Percentiles rank a stretch among this genome's conserved stretches.
These are phyloP conservation scores for Ophiostoma angusticollis DNA, from an alignment of 2,329 filamentous ascomycete genomes.

Conservation along the genomic window DNA sequence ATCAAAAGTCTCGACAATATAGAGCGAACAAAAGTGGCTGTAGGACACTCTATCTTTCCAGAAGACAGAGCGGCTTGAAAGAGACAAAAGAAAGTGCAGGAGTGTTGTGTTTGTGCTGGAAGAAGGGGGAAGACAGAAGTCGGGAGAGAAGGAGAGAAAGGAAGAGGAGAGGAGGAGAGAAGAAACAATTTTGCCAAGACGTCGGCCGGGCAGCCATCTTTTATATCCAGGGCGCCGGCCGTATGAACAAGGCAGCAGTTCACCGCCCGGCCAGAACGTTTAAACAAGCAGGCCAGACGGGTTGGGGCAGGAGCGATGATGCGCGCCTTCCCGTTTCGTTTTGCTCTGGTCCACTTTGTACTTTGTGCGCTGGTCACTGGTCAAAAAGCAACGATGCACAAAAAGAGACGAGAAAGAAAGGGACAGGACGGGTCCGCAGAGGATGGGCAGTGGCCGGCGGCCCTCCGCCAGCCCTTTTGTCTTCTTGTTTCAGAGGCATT, in stretches of 20 bases:
- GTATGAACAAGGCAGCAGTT: not conserved
- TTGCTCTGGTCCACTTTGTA: too few relatives aligned
- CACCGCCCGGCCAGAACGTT: not conserved
- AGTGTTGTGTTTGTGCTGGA: not conserved
- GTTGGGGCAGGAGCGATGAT: too few relatives aligned
- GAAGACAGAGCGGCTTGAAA: not conserved
- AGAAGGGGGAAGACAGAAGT: too few relatives aligned
- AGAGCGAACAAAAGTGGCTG: not conserved
- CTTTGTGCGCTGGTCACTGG: not conserved
- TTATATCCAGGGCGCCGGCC: not conserved
- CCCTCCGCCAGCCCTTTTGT: not conserved
- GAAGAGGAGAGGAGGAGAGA: not conserved
- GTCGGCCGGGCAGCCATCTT: not conserved
- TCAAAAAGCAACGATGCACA: not conserved
- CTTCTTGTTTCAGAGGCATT: constrained; percentile 1
- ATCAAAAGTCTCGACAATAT: not conserved
- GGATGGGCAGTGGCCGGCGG: too few relatives aligned
- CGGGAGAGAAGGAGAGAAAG: not conserved
- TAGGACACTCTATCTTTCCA: not conserved
- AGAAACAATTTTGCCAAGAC: constrained; percentile 2
- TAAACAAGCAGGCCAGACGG: too few relatives aligned
- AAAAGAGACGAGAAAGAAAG: not conserved
- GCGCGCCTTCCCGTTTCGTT: too few relatives aligned
- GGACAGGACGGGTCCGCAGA: not conserved
- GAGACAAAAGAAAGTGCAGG: not conserved